phyloP scores from a whole-genome alignment of 371 early-diverging fungal species.

The Rhizopus stolonifer region DNA sequence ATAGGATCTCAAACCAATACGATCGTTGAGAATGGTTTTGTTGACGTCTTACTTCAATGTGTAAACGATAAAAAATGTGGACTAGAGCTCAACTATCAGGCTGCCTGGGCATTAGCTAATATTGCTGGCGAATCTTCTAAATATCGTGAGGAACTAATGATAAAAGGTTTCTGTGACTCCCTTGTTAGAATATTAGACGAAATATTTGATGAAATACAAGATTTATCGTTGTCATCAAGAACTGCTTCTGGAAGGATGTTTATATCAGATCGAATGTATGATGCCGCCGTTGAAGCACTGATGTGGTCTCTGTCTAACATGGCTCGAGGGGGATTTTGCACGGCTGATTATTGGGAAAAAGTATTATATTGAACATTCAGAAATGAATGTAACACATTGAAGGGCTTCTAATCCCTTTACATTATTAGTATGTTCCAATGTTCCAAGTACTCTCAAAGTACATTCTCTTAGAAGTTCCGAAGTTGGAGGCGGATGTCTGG shows the following conservation, averaged over 20 bases:
- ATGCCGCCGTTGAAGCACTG: constrained; percentile 35
- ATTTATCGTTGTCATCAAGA: constrained; percentile 5
- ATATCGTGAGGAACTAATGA: constrained; percentile 36
- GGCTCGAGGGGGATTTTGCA: constrained; percentile 46
- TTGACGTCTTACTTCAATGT: constrained; percentile 34
- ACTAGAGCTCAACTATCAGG: constrained; percentile 42
- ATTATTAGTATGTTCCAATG: constrained; percentile 48
- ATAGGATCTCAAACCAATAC: constrained; percentile 47
- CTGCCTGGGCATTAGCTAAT: constrained; percentile 53
- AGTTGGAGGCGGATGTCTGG: constrained; percentile 55
- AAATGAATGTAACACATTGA: neutral
- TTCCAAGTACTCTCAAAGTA: constrained; percentile 49
- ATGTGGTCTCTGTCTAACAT: constrained; percentile 49
- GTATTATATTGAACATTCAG: constrained; percentile 12
- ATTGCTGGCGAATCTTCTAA: constrained; percentile 45
- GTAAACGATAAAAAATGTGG: constrained; percentile 10
- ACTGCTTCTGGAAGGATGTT: constrained; percentile 8
- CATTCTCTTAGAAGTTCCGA: constrained; percentile 48
- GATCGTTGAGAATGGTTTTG: constrained; percentile 46
- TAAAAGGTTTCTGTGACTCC: constrained; percentile 14
- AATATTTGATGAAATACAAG: constrained; percentile 14
- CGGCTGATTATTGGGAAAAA: constrained; percentile 32
- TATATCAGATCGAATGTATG: constrained; percentile 23
- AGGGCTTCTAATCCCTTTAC: neutral
- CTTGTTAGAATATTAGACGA: constrained; percentile 17